Evolutionary conservation across 352 stramenopile species (phyloP).

Genomic region (Aphanomyces stellatus): DNA sequence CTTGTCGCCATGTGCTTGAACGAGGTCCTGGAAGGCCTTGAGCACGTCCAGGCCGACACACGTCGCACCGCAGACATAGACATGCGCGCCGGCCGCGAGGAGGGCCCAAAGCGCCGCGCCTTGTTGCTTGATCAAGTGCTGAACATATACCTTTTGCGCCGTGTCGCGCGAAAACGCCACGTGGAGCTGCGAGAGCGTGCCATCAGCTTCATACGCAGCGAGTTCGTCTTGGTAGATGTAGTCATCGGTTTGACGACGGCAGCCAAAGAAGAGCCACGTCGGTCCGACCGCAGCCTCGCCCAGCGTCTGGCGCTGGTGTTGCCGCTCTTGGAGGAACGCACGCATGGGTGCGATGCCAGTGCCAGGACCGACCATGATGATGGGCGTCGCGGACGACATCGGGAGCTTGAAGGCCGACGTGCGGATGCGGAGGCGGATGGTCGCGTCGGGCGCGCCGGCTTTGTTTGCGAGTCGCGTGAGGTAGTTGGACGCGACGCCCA

Average conservation of each 20-base stretch:
- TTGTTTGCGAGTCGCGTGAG: conserved; percentile 57
- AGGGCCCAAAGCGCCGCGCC: conserved; percentile 52
- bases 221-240: conserved; percentile 92
- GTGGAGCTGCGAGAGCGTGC: conserved; percentile 86
- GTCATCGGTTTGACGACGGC: conserved; percentile 72
- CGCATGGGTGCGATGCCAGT: conserved; percentile 98
- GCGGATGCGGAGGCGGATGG: conserved; percentile 87
- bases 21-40: conserved; percentile 54
- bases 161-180: conserved; percentile 94
- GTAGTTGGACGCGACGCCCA: conserved; percentile 93
- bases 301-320: conserved; percentile 52
- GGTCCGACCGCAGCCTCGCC: conserved; percentile 56
- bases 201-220: conserved; percentile 60
- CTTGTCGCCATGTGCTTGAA: background rate
- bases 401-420: conserved; percentile 95
- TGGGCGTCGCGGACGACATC: conserved; percentile 72
- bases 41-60: conserved; percentile 96
- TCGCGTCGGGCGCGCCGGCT: conserved; percentile 30
- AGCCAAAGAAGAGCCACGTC: conserved; percentile 93
- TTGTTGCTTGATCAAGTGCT: conserved; percentile 88
- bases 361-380: conserved; percentile 94
- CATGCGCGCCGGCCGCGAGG: conserved; percentile 60
- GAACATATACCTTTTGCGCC: conserved; percentile 95
- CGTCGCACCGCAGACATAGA: conserved; percentile 98
- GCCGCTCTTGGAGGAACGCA: conserved; percentile 93